Base-by-base conservation (phyloP, 345 rosid genomes). In the Citropsis articulata region DNA sequence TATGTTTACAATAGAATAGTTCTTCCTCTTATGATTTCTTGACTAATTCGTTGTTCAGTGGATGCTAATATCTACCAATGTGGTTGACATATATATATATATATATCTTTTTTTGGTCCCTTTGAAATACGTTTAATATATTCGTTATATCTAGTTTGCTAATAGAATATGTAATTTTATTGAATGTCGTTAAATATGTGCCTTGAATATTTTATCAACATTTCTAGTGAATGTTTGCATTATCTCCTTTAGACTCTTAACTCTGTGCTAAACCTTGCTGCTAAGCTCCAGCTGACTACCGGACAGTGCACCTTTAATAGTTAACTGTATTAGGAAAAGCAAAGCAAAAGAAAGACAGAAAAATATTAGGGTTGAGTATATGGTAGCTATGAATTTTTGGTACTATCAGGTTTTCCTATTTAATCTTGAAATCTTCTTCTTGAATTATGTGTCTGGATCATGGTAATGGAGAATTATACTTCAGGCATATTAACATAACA, bases 21-120 rank as follows among this genome's bases (percentile, higher is more conserved):
- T 60, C 42, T 75, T 66, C 72, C 28, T 56, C 72, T 45, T 18
- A 38, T 33, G 71, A 33, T 73, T 69, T 69, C 8, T 45, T 70
- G 60, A 48, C 16, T 16, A 48, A 18, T 16, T 48, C 16, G 6
- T 30, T 64, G 68, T 12, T n/a, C 30, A 9, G 5, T 22, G 25
- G 70, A 66, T 36, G 71, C 71, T 66, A 36, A 66, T n/a, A 38
- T n/a, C 53, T 40, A 40, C 28, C 19, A 13, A n/a, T n/a, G 55
- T n/a, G 24, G 42, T 22, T 67, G 55, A 67, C 2, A 8, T 8
- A 8, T 8, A 38, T 8, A 38, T 1, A 38, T 7, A 38, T 38
- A 36, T 36, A 7, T 7, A 36, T 36, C 0, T 36, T 36, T 7
- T 36, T 38, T 38, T 38, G 40, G 69, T 64, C 35, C 19, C 18